phyloP scores from a whole-genome alignment of 352 stramenopile genomes.

The Phytopythium boreale region DNA sequence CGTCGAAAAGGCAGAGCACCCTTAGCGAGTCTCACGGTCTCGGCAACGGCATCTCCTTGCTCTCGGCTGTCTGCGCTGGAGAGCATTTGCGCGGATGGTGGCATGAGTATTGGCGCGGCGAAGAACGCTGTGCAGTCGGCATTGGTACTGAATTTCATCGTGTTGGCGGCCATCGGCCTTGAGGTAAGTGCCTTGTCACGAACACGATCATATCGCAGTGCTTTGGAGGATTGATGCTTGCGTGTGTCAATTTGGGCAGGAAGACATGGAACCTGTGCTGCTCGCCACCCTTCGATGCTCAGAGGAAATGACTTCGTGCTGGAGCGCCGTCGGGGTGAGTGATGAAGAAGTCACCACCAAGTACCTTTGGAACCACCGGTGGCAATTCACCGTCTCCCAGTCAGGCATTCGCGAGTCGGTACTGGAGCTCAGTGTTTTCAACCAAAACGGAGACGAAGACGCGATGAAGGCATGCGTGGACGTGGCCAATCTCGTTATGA shows the following conservation, averaged over 20 bases:
- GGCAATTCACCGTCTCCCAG: neutral
- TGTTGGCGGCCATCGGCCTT: neutral
- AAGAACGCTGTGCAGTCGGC: neutral
- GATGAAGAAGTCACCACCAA: neutral
- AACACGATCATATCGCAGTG: neutral
- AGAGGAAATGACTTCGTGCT: neutral
- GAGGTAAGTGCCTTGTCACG: neutral
- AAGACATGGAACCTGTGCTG: neutral
- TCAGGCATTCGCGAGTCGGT: neutral
- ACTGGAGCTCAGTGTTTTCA: neutral
- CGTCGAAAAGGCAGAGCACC: neutral
- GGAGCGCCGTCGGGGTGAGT: neutral
- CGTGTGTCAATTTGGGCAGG: neutral
- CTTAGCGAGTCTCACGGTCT: neutral
- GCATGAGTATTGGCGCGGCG: neutral
- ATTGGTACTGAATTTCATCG: neutral
- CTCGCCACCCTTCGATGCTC: neutral
- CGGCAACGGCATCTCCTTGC: neutral
- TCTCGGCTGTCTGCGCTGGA: neutral
- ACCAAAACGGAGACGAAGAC: neutral
- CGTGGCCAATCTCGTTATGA: neutral
- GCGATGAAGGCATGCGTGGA: neutral
- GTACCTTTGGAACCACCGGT: conserved; percentile 4
- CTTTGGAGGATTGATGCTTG: neutral
- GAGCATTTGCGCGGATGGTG: neutral